Evolutionary conservation across 768 basidiomycete species (phyloP).

Genomic region (Phanerodontia chrysosporium): DNA sequence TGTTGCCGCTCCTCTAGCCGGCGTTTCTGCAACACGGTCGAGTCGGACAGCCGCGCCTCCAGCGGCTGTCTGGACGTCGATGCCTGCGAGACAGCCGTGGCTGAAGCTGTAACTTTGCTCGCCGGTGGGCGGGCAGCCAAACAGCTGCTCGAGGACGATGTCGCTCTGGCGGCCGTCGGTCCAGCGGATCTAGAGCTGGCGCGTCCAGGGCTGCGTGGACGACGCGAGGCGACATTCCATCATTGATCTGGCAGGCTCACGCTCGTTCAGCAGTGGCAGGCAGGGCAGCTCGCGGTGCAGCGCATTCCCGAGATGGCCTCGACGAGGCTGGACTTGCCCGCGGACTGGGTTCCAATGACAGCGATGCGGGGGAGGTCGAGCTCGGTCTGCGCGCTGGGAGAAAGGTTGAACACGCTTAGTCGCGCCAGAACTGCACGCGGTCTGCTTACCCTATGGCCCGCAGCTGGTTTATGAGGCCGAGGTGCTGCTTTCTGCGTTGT

Average conservation of each 20-base stretch:
- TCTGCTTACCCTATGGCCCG: conserved; percentile 29
- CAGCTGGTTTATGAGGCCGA: conserved; percentile 15
- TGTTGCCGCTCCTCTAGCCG: background rate
- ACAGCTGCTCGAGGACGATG: conserved; percentile 28
- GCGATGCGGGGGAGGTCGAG: conserved; percentile 46
- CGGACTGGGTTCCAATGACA: conserved; percentile 50
- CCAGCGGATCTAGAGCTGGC: conserved; percentile 39
- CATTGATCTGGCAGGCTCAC: conserved; percentile 33
- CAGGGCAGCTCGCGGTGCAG: background rate
- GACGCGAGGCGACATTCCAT: conserved; percentile 31
- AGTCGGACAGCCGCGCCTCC: background rate
- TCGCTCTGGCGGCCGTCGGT: background rate
- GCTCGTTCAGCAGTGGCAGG: background rate
- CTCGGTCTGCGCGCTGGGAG: conserved; percentile 35
- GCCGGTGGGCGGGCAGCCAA: conserved; percentile 39
- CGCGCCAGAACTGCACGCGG: no score
- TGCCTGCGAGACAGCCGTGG: conserved; percentile 45
- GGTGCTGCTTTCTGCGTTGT: conserved; percentile 10
- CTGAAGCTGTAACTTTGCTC: conserved; percentile 42
- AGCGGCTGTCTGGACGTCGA: background rate
- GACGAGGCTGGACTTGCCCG: conserved; percentile 44
- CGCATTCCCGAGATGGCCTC: conserved; percentile 45
- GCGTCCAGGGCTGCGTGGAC: conserved; percentile 24
- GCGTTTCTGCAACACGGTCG: background rate
- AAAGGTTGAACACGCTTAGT: no score